Conservation (phyloP, 257 asterid genomes). For the Salvia miltiorrhiza region DNA sequence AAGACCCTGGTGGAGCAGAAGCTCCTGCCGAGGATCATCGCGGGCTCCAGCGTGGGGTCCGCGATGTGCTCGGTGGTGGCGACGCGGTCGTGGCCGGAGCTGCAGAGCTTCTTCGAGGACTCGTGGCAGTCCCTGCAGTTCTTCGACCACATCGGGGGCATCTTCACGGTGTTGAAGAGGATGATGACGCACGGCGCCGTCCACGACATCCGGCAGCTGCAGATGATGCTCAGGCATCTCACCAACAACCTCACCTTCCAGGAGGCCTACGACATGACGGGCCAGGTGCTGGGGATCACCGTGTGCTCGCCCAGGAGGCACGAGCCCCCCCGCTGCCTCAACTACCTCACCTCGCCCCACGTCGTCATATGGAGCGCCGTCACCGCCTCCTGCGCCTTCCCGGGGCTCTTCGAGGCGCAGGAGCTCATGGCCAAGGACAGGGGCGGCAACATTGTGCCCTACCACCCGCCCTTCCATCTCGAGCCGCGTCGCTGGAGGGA, state of each 20-base stretch:
- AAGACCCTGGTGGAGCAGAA: conserved; percentile 82
- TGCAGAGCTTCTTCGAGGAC: conserved; percentile 84
- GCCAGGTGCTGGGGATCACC: conserved; percentile 78
- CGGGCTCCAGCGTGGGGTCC: conserved; percentile 93
- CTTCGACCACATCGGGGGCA: conserved; percentile 81
- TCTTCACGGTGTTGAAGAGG: conserved; percentile 67
- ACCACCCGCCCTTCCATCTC: conserved; percentile 90
- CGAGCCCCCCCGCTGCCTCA: conserved; percentile 96
- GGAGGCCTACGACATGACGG: conserved; percentile 93
- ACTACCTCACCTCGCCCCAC: conserved; percentile 94
- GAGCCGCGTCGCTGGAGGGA: conserved; percentile 91
- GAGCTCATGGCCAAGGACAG: conserved; percentile 94
- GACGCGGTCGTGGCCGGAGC: conserved; percentile 90
- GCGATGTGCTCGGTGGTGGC: conserved; percentile 84
- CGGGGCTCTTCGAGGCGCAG: conserved; percentile 93
- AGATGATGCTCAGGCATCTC: conserved; percentile 62
- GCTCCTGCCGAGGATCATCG: conserved; percentile 79
- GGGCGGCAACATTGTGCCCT: conserved; percentile 86
- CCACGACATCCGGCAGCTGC: conserved; percentile 84
- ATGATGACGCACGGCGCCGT: conserved; percentile 79
- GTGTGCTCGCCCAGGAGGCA: conserved; percentile 96
- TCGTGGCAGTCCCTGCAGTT: conserved; percentile 77
- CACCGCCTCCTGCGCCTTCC: conserved; percentile 94
- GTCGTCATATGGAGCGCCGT: conserved; percentile 98
- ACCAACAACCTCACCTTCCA: conserved; percentile 90